phyloP scores from a whole-genome alignment of 2,329 filamentous ascomycete species.

The Ciborinia camelliae region DNA sequence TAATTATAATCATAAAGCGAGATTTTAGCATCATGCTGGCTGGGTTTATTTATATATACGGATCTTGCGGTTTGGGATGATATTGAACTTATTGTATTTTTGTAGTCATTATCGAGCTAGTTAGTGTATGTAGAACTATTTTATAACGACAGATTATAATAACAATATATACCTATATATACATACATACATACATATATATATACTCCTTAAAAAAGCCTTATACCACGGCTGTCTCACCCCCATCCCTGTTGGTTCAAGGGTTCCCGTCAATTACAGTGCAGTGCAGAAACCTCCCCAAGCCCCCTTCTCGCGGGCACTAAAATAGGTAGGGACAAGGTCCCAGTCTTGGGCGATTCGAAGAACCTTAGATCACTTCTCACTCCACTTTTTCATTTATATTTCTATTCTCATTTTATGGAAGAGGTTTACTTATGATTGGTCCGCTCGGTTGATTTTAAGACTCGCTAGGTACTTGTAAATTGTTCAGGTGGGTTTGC shows the following conservation, averaged over 20 bases:
- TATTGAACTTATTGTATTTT: no score
- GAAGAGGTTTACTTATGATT: background rate
- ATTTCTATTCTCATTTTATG: background rate
- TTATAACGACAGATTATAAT: no score
- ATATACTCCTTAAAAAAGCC: no score
- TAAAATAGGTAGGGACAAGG: background rate
- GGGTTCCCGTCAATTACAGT: background rate
- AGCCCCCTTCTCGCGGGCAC: slow-evolving; percentile 5
- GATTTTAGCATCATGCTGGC: background rate
- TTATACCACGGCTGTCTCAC: background rate
- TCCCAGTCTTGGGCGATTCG: no score
- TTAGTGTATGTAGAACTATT: no score
- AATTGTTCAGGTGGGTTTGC: no score
- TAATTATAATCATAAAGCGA: no score
- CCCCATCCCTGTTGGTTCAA: background rate
- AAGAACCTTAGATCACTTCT: background rate
- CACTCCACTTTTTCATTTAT: background rate
- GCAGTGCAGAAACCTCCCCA: background rate
- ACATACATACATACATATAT: no score
- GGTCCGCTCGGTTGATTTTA: background rate
- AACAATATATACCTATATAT: no score
- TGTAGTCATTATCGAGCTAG: no score
- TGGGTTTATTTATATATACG: background rate
- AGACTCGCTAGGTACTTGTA: background rate
- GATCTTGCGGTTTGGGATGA: background rate